phyloP scores from a whole-genome alignment of 495 filamentous ascomycete species.

The Trichoderma virens region DNA sequence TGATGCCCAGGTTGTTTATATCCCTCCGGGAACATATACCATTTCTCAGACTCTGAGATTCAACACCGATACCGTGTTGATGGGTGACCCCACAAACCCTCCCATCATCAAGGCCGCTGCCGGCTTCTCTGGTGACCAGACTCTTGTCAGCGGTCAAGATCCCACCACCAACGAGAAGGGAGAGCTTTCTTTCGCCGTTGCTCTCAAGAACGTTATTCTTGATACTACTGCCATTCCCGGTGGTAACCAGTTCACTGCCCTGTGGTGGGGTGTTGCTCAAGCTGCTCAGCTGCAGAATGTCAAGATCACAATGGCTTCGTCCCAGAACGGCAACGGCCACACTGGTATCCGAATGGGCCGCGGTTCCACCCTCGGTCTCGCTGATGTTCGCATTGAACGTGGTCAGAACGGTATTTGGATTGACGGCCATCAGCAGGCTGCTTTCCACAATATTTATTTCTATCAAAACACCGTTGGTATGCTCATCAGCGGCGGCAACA shows the following conservation, averaged over 20 bases:
- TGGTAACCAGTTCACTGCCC: constrained; percentile 41
- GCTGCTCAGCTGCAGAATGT: constrained; percentile 63
- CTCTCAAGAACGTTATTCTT: constrained; percentile 61
- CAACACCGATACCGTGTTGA: constrained; percentile 52
- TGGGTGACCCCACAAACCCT: constrained; percentile 58
- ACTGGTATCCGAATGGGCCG: constrained; percentile 58
- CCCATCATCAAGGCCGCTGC: constrained; percentile 56
- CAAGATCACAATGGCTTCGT: constrained; percentile 50
- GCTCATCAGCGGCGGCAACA: constrained; percentile 55
- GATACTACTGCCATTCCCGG: constrained; percentile 52
- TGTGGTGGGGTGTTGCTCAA: constrained; percentile 66
- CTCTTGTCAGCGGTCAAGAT: constrained; percentile 39
- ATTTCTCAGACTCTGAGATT: constrained; percentile 47
- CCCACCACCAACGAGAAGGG: constrained; percentile 18
- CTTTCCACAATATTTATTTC: constrained; percentile 59
- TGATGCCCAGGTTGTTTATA: constrained; percentile 45
- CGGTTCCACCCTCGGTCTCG: constrained; percentile 32
- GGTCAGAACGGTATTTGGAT: constrained; percentile 44
- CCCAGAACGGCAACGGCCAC: constrained; percentile 40
- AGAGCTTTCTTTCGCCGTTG: constrained; percentile 49
- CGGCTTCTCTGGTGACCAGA: constrained; percentile 26
- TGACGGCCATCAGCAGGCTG: constrained; percentile 63
- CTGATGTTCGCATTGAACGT: constrained; percentile 28
- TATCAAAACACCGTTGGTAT: constrained; percentile 48
- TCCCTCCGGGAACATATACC: constrained; percentile 57